Base-by-base conservation (phyloP, 1,139 yeast genomes). In the Kluyveromyces sp. region DNA sequence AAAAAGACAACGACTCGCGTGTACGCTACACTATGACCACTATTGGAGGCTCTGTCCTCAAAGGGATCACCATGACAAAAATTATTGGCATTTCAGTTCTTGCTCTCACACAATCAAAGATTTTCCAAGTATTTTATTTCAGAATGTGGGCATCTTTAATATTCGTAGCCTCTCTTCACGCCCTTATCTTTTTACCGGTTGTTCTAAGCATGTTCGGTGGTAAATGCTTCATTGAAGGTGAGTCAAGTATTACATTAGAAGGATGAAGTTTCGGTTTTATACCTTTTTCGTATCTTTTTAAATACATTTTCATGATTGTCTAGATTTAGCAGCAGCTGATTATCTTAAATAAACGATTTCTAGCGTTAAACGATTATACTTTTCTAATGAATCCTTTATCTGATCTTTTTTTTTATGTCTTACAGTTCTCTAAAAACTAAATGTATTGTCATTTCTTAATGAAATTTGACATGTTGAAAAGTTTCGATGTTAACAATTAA, bases 131-230 rank as follows among this genome's bases (percentile, higher is more conserved):
- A 1, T 92, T 87, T 64, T 92, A 92, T 62, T 92, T 92, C 72
- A 69, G 96, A 50, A 89, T 92, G 97, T 92, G 97, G 97, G 70
- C 86, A n/a, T 72, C 88, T 1, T 71, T 92, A 52, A 83, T 92
- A 7, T 54, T 83, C 2, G 71, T 86, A 45, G 95, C 96, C 1
- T 81, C 90, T 0, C 54, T 83, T 0, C 97, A 90, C 61, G 78
- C 95, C 2, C 72, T 92, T 46, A 73, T 85, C 37, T 77, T 90
- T 48, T 69, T 90, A 44, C 98, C 98, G 0, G 78, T 87, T 3
- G 62, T 83, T 29, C 70, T 90, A 41, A 75, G 89, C 38, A 68
- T 73, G 45, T 70, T 74, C 54, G 96, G 95, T 4, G 85, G 83
- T 10, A 66, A 67, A 35, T 50, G 58, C 43, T 56, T 49, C 40